Conservation (phyloP, 768 basidiomycete genomes). For the Multifurca ochricompacta region DNA sequence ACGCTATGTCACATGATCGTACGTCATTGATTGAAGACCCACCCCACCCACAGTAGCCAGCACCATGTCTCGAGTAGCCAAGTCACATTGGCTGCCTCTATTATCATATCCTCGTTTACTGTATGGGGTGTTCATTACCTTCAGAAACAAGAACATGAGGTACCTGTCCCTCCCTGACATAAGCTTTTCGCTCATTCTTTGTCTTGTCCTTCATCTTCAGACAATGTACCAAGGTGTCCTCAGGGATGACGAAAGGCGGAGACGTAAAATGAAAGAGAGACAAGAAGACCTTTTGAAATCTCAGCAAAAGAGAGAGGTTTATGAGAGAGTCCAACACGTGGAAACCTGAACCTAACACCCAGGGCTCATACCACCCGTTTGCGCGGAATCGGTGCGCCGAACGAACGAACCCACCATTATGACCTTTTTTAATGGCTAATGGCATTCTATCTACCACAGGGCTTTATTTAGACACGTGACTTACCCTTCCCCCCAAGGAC, state of each 20-base stretch:
- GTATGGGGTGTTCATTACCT: slow-evolving; percentile 89
- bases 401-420: neutral
- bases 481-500: too few relatives aligned
- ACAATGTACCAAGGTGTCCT: slow-evolving; percentile 89
- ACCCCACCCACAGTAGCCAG: too few relatives aligned
- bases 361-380: neutral
- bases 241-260: slow-evolving; percentile 76
- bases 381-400: neutral
- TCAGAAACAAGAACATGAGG: slow-evolving; percentile 77
- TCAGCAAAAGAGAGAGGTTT: slow-evolving; percentile 52
- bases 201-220: too few relatives aligned
- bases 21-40: neutral
- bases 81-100: slow-evolving; percentile 63
- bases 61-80: slow-evolving; percentile 60
- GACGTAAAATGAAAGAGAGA: slow-evolving; percentile 60
- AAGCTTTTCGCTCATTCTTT: too few relatives aligned
- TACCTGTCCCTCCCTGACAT: too few relatives aligned
- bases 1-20: slow-evolving; percentile 4
- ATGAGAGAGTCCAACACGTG: slow-evolving; percentile 47
- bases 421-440: too few relatives aligned
- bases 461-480: too few relatives aligned
- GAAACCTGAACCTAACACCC: neutral
- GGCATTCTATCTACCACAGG: too few relatives aligned
- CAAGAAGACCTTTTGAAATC: slow-evolving; percentile 58
- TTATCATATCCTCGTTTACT: slow-evolving; percentile 55